These are phyloP conservation scores for Uronychia setigera DNA, from an alignment of 73 alveolate species.

Conservation along the genomic window DNA sequence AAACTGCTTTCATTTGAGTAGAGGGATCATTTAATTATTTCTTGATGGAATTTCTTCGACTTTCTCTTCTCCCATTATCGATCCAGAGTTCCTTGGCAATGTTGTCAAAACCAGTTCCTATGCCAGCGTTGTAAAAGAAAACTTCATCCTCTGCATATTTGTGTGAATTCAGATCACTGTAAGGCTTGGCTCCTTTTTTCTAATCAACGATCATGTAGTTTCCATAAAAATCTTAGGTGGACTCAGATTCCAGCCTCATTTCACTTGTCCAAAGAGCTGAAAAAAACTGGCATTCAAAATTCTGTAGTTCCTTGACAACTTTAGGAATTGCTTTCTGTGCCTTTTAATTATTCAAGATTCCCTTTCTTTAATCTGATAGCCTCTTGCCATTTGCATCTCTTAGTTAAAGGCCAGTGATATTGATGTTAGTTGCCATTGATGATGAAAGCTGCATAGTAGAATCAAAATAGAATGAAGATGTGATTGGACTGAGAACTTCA, in stretches of 20 bases:
- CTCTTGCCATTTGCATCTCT: background rate
- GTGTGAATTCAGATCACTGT: background rate
- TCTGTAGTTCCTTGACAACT: background rate
- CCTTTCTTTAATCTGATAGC: background rate
- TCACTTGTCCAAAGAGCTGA: background rate
- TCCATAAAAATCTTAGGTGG: background rate
- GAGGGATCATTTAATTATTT: too few species aligned
- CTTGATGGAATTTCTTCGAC: background rate
- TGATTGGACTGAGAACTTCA: background rate
- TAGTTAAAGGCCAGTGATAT: background rate
- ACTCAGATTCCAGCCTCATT: background rate
- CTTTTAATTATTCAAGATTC: background rate
- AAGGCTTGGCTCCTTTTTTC: background rate
- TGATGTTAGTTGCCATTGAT: background rate
- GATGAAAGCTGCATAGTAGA: background rate
- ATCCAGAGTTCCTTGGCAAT: background rate
- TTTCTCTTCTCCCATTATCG: background rate
- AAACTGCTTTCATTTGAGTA: too few species aligned
- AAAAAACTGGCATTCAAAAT: background rate
- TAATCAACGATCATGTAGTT: background rate
- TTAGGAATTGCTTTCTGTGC: background rate
- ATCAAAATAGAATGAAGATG: background rate
- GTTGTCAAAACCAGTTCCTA: background rate
- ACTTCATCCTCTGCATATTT: background rate
- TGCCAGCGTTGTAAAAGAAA: background rate